phyloP scores from a whole-genome alignment of 2,329 filamentous ascomycete species.

The Fusarium drepaniforme region DNA sequence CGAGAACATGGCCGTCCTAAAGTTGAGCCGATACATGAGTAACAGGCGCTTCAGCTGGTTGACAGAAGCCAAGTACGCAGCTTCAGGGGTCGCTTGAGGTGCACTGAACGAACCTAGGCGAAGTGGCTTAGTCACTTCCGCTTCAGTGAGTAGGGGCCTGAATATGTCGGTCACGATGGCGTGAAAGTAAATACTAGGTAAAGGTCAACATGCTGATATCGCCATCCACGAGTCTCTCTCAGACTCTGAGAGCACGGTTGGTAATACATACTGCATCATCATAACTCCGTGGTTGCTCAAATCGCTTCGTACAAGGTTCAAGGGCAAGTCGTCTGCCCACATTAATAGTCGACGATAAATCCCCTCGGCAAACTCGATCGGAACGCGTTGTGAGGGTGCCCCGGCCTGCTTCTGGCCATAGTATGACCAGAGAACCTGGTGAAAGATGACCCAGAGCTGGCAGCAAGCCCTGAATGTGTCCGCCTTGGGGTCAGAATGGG shows the following conservation, averaged over 20 bases:
- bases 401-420: background rate
- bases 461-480: background rate
- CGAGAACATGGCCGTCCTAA: slow-evolving; percentile 47
- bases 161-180: slow-evolving; percentile 36
- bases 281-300: slow-evolving; percentile 42
- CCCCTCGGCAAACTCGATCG: background rate
- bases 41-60: slow-evolving; percentile 53
- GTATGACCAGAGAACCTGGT: background rate
- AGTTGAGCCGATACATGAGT: slow-evolving; percentile 47
- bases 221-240: background rate
- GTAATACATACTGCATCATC: slow-evolving; percentile 25
- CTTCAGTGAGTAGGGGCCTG: slow-evolving; percentile 40
- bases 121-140: background rate
- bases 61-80: slow-evolving; percentile 47
- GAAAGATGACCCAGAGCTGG: background rate
- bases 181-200: slow-evolving; percentile 35
- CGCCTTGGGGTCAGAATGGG: background rate
- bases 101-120: slow-evolving; percentile 43
- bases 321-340: slow-evolving; percentile 6
- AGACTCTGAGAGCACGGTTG: no score
- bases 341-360: slow-evolving; percentile 3
- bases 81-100: slow-evolving; percentile 35
- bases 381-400: background rate
- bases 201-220: background rate
- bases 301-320: background rate